Conservation (phyloP, 495 filamentous ascomycete species). For the Terfezia claveryi region DNA sequence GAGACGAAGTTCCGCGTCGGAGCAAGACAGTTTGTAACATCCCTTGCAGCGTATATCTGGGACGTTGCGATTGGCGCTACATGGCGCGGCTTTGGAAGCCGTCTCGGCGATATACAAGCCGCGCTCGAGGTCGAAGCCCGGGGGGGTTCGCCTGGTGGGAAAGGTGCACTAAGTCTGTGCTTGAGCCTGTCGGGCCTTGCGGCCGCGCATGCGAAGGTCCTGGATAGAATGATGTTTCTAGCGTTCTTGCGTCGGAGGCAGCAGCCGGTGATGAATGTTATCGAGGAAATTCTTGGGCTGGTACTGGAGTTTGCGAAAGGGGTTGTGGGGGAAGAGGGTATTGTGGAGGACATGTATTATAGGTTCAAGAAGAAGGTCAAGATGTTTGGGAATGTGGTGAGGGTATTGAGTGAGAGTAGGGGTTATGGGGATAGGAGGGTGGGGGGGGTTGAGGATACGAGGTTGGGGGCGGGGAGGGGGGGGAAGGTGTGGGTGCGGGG, state of each 20-base stretch:
- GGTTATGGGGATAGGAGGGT: constrained; percentile 30
- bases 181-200: constrained; percentile 42
- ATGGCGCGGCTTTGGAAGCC: constrained; percentile 34
- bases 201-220: constrained; percentile 48
- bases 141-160: constrained; percentile 22
- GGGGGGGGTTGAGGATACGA: constrained; percentile 14
- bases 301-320: constrained; percentile 46
- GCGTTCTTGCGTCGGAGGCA: constrained; percentile 50
- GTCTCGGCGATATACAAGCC: constrained; percentile 39
- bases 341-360: constrained; percentile 33
- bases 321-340: constrained; percentile 23
- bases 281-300: constrained; percentile 55
- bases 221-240: constrained; percentile 57
- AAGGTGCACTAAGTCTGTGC: constrained; percentile 1
- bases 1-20: constrained; percentile 47
- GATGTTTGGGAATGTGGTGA: constrained; percentile 42
- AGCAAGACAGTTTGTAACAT: constrained; percentile 52
- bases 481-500: constrained; percentile 11
- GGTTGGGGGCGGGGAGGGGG: constrained; percentile 20
- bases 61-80: constrained; percentile 39
- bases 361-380: constrained; percentile 44
- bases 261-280: constrained; percentile 42
- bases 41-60: constrained; percentile 51
- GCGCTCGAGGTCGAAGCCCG: constrained; percentile 27
- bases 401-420: constrained; percentile 37